Evolutionary conservation across 257 asterid species (phyloP).

Genomic region (Catharanthus roseus): DNA sequence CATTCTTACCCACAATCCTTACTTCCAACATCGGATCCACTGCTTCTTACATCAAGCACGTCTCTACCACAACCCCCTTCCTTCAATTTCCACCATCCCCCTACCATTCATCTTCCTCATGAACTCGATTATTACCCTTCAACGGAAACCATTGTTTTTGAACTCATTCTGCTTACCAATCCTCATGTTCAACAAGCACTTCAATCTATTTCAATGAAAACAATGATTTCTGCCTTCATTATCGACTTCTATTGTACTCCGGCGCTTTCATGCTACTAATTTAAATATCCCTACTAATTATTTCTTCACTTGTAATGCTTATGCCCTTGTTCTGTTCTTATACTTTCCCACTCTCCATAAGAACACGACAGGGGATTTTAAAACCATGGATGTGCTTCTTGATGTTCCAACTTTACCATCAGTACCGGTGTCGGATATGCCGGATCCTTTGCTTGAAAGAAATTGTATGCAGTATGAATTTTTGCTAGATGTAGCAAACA

Average conservation of each 20-base stretch:
- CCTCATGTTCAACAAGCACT: slow-evolving; percentile 47
- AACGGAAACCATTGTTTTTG: slow-evolving; percentile 36
- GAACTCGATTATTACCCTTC: slow-evolving; percentile 31
- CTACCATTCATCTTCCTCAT: slow-evolving; percentile 26
- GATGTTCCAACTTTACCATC: slow-evolving; percentile 42
- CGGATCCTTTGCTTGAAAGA: slow-evolving; percentile 31
- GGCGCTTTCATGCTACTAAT: slow-evolving; percentile 21
- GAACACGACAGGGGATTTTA: slow-evolving; percentile 26
- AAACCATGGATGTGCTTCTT: slow-evolving; percentile 32
- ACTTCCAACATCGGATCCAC: slow-evolving; percentile 52
- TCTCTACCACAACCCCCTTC: slow-evolving; percentile 48
- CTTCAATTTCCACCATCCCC: slow-evolving; percentile 57
- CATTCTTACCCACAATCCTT: slow-evolving; percentile 29
- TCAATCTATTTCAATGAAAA: slow-evolving; percentile 16
- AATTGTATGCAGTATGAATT: slow-evolving; percentile 15
- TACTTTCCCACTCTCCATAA: slow-evolving; percentile 31
- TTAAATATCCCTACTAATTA: slow-evolving; percentile 38
- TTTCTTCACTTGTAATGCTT: slow-evolving; percentile 48
- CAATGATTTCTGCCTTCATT: slow-evolving; percentile 35
- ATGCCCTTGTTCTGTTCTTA: slow-evolving; percentile 20
- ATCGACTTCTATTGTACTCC: slow-evolving; percentile 56
- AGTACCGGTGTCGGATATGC: slow-evolving; percentile 38
- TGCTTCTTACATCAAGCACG: slow-evolving; percentile 36
- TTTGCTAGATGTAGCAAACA: slow-evolving; percentile 18
- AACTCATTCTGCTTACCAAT: slow-evolving; percentile 31